Evolutionary conservation across 176 grass and related monocot genomes (phyloP).

Genomic region (Zoysia pacifica): DNA sequence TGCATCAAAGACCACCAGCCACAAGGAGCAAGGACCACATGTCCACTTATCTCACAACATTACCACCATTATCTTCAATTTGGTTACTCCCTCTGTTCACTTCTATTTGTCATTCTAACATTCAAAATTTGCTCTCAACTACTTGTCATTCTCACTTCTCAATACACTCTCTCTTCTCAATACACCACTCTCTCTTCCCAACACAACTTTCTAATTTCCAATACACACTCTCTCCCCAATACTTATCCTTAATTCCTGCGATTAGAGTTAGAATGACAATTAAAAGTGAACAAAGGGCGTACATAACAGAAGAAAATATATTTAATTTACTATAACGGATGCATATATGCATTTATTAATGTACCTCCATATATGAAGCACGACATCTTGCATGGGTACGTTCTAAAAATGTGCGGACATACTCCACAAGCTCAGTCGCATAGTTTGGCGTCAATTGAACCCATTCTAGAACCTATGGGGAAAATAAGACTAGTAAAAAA

Average conservation of each 20-base stretch:
- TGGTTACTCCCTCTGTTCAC: too few species aligned
- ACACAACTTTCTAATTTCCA: too few species aligned
- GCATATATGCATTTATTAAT: constrained; percentile 12
- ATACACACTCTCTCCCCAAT: too few species aligned
- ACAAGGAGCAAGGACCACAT: background rate
- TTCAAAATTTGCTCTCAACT: too few species aligned
- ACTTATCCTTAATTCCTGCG: too few species aligned
- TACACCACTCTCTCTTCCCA: too few species aligned
- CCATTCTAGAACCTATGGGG: constrained; percentile 80
- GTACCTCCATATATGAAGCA: constrained; percentile 96
- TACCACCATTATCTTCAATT: background rate
- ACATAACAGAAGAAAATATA: background rate
- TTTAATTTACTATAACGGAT: background rate
- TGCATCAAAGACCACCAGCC: background rate
- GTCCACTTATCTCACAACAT: background rate
- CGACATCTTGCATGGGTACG: constrained; percentile 93
- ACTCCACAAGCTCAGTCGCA: constrained; percentile 92
- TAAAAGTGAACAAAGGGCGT: too few species aligned
- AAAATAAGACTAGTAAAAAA: constrained; percentile 34
- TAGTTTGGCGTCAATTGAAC: constrained; percentile 94
- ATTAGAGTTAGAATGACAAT: too few species aligned
- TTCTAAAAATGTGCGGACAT: constrained; percentile 91
- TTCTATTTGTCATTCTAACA: too few species aligned
- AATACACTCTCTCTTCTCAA: too few species aligned
- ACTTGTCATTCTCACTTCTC: too few species aligned